phyloP scores from a whole-genome alignment of 2,329 filamentous ascomycete species.

The Orbilia oligospora region DNA sequence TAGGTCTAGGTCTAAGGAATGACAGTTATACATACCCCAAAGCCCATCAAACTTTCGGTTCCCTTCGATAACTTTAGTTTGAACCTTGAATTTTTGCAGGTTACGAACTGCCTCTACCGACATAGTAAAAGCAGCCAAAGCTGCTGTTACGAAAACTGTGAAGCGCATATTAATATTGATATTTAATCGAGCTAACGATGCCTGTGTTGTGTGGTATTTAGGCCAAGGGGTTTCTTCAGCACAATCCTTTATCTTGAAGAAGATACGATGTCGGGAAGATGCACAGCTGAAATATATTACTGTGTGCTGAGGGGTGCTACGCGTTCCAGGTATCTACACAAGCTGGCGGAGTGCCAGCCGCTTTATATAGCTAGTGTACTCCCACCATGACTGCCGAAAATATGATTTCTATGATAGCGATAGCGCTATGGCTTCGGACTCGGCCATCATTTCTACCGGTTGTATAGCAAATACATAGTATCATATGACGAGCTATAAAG shows the following conservation, averaged over 20 bases:
- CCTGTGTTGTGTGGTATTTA: slow-evolving; percentile 30
- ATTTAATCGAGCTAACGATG: too few species aligned
- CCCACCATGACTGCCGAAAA: neutral
- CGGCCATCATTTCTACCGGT: slow-evolving; percentile 7
- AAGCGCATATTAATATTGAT: slow-evolving; percentile 55
- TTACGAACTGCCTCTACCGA: slow-evolving; percentile 41
- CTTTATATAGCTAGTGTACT: neutral
- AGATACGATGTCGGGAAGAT: neutral
- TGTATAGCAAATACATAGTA: neutral
- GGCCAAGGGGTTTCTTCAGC: neutral
- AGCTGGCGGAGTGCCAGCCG: neutral
- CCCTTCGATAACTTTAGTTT: slow-evolving; percentile 42
- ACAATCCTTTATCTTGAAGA: too few species aligned
- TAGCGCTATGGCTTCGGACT: neutral
- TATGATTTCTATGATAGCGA: neutral
- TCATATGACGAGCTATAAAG: slow-evolving; percentile 36
- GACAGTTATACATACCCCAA: slow-evolving; percentile 40
- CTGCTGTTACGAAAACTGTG: slow-evolving; percentile 25
- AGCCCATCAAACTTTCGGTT: slow-evolving; percentile 49
- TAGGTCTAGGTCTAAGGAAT: neutral
- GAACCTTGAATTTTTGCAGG: slow-evolving; percentile 41
- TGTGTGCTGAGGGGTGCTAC: neutral
- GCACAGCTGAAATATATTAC: neutral
- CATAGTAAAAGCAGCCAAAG: slow-evolving; percentile 24
- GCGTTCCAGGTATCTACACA: neutral